Evolutionary conservation across 352 stramenopile species (phyloP).

Genomic region (Globisporangium canariense): DNA sequence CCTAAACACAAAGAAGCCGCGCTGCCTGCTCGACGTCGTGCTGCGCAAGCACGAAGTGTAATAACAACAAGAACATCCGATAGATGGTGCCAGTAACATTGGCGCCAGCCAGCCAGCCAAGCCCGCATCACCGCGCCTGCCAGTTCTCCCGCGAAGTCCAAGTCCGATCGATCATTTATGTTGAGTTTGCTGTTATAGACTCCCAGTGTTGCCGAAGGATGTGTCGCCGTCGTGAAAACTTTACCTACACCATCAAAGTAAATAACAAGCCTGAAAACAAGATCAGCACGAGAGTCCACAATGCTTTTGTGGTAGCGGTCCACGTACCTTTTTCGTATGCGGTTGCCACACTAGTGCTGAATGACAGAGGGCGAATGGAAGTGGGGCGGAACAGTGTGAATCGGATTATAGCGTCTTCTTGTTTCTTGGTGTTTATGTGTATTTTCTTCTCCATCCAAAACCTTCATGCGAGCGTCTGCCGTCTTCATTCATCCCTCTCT

Average conservation of each 20-base stretch:
- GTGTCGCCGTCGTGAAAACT: too few relatives aligned
- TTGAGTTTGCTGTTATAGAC: too few relatives aligned
- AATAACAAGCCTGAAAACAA: neutral
- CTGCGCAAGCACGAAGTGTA: slow-evolving; percentile 57
- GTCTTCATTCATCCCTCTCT: neutral
- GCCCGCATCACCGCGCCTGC: too few relatives aligned
- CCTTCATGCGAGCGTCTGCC: neutral
- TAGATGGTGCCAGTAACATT: neutral
- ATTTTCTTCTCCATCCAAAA: slow-evolving; percentile 5
- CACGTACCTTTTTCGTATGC: too few relatives aligned
- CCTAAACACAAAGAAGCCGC: slow-evolving; percentile 67
- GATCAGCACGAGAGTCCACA: neutral
- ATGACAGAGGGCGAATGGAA: neutral
- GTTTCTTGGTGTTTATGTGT: slow-evolving; percentile 10
- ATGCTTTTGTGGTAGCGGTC: too few relatives aligned
- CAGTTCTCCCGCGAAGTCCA: neutral
- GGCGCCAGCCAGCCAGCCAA: neutral
- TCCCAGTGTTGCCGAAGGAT: too few relatives aligned
- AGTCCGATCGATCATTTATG: too few relatives aligned
- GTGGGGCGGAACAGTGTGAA: neutral
- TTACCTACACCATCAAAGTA: too few relatives aligned
- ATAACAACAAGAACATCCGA: neutral
- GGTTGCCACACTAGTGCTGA: neutral
- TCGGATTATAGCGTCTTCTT: slow-evolving; percentile 1
- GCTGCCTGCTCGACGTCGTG: slow-evolving; percentile 74